Evolutionary conservation across 2,329 filamentous ascomycete genomes (phyloP).

Genomic region (Dactylellina haptotyla): DNA sequence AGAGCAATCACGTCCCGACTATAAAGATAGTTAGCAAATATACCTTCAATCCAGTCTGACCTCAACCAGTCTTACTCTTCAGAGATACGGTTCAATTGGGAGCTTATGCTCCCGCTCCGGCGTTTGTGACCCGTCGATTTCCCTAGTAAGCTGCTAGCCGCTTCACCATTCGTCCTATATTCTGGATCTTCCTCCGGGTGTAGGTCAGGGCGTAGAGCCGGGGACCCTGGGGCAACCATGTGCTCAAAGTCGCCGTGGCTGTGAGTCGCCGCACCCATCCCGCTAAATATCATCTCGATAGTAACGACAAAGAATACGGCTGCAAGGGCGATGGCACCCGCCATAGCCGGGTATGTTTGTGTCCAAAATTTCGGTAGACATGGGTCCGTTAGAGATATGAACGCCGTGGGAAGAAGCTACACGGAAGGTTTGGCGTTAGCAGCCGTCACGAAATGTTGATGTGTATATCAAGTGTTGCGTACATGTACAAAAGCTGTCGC

Average conservation of each 20-base stretch:
- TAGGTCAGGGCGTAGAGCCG: constrained; percentile 37
- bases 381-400: constrained; percentile 70
- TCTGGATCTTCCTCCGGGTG: constrained; percentile 46
- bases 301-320: constrained; percentile 83
- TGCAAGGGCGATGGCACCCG: constrained; percentile 82
- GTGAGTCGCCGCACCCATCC: constrained; percentile 44
- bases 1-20: constrained; percentile 39
- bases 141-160: constrained; percentile 44
- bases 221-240: constrained; percentile 37
- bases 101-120: constrained; percentile 56
- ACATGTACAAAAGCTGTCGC: constrained; percentile 85
- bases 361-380: constrained; percentile 83
- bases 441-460: not conserved
- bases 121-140: constrained; percentile 41
- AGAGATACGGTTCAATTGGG: constrained; percentile 54
- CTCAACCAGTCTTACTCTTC: constrained; percentile 12
- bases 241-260: constrained; percentile 51
- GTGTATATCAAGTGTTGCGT: not conserved
- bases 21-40: not conserved
- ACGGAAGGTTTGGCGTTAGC: constrained; percentile 12
- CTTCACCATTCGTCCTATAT: constrained; percentile 47
- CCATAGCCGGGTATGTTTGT: constrained; percentile 78
- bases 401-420: constrained; percentile 70
- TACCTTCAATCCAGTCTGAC: no score
- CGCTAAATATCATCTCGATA: constrained; percentile 82